Evolutionary conservation across 2,329 filamentous ascomycete genomes (phyloP).

Genomic region (Fusarium odoratissimum): DNA sequence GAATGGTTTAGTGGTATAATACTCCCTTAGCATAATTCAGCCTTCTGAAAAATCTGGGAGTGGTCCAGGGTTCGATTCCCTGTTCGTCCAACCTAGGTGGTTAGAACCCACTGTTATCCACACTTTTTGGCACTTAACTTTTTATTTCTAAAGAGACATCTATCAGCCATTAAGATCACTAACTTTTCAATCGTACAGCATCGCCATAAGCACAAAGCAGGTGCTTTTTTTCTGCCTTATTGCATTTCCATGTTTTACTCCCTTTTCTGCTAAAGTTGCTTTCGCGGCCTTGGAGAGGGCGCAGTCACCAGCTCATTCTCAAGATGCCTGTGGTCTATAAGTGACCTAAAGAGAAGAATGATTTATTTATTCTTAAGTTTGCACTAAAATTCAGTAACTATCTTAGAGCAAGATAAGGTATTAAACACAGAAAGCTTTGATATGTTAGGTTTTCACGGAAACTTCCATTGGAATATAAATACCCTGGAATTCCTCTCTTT

Average conservation of each 20-base stretch:
- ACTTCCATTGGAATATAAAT: not conserved
- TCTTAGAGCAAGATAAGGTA: too few relatives aligned
- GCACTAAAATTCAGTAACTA: not conserved
- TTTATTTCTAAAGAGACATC: not conserved
- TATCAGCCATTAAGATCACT: not conserved
- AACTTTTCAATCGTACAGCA: not conserved
- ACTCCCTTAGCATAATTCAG: conserved; percentile 35
- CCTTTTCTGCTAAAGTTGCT: not conserved
- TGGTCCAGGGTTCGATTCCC: conserved; percentile 37
- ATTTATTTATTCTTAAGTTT: not conserved
- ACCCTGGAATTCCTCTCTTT: too few relatives aligned
- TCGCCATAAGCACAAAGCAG: rapidly evolving
- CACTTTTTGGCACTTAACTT: conserved; percentile 1
- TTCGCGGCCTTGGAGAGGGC: not conserved
- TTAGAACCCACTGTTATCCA: conserved; percentile 14
- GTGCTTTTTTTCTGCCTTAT: rapidly evolving
- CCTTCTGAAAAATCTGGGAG: conserved; percentile 13
- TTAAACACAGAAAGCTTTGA: not conserved
- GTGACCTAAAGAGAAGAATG: rapidly evolving
- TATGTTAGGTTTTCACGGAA: not conserved
- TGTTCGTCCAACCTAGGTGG: conserved; percentile 30
- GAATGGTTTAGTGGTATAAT: conserved; percentile 42
- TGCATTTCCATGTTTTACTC: too few relatives aligned
- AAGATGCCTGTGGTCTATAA: not conserved
- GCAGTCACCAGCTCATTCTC: not conserved